Evolutionary conservation across 768 basidiomycete genomes (phyloP).

Genomic region (Calocybe gangraenosa): DNA sequence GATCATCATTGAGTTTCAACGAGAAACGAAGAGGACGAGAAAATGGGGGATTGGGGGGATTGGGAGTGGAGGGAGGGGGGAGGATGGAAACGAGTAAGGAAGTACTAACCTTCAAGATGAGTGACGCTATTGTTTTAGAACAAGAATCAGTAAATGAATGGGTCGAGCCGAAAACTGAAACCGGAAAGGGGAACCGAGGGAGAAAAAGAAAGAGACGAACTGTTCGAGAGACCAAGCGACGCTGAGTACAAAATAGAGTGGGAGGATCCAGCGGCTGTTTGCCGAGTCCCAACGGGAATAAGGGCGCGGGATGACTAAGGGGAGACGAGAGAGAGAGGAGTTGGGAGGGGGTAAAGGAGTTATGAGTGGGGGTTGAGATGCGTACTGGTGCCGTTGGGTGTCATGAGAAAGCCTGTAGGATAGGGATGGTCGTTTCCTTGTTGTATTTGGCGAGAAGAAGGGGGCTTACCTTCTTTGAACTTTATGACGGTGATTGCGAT

Average conservation of each 20-base stretch:
- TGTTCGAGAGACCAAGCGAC: constrained; percentile 74
- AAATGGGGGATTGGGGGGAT: no score
- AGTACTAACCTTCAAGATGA: constrained; percentile 86
- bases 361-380: neutral
- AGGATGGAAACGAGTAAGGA: no score
- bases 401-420: constrained; percentile 35
- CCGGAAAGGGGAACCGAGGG: no score
- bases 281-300: constrained; percentile 41
- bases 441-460: neutral
- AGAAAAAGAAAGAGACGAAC: constrained; percentile 35
- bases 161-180: no score
- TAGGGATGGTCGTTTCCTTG: neutral
- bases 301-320: constrained; percentile 56
- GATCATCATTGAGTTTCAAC: no score
- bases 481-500: constrained; percentile 62
- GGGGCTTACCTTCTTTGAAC: constrained; percentile 63
- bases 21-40: no score
- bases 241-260: constrained; percentile 68
- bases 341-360: neutral
- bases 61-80: no score
- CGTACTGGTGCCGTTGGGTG: constrained; percentile 31
- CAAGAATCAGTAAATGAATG: no score
- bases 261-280: constrained; percentile 55
- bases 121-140: constrained; percentile 50
- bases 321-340: neutral